Conservation (phyloP, 2,329 filamentous ascomycete species). For the Penicillium aurantiogriseum region DNA sequence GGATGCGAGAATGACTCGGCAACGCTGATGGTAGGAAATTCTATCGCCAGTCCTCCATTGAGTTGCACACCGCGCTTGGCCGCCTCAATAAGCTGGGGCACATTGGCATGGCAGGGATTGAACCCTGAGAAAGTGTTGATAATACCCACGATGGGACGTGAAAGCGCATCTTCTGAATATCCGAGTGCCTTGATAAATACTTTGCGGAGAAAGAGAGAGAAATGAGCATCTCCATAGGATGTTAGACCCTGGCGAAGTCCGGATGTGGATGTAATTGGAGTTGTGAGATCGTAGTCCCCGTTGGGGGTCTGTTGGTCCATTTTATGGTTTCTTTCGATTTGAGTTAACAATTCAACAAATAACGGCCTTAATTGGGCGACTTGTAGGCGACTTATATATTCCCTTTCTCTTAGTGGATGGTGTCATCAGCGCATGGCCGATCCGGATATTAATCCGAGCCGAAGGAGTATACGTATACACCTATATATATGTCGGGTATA, state of each 20-base stretch:
- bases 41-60: conserved; percentile 65
- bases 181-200: conserved; percentile 76
- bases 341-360: background rate
- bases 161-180: conserved; percentile 69
- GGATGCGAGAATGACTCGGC: conserved; percentile 68
- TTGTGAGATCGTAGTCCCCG: conserved; percentile 60
- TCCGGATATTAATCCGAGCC: conserved; percentile 23
- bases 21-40: conserved; percentile 72
- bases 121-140: conserved; percentile 71
- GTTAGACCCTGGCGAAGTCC: conserved; percentile 65
- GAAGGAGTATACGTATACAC: background rate
- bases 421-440: conserved; percentile 26
- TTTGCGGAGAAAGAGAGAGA: conserved; percentile 71
- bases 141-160: conserved; percentile 69
- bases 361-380: background rate
- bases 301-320: conserved; percentile 10
- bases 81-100: conserved; percentile 69
- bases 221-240: conserved; percentile 71
- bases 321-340: background rate
- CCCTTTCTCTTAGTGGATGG: conserved; percentile 20
- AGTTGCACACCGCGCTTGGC: conserved; percentile 67
- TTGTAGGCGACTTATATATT: conserved; percentile 22
- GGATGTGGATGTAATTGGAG: conserved; percentile 50
- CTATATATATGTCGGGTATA: too few relatives aligned
- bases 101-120: conserved; percentile 72